A percentile compares a stretch with the other conserved stretches of the same genome.
phyloP scores from a whole-genome alignment of 108 stramenopile genomes.

The Cyclotella kingstonii region DNA sequence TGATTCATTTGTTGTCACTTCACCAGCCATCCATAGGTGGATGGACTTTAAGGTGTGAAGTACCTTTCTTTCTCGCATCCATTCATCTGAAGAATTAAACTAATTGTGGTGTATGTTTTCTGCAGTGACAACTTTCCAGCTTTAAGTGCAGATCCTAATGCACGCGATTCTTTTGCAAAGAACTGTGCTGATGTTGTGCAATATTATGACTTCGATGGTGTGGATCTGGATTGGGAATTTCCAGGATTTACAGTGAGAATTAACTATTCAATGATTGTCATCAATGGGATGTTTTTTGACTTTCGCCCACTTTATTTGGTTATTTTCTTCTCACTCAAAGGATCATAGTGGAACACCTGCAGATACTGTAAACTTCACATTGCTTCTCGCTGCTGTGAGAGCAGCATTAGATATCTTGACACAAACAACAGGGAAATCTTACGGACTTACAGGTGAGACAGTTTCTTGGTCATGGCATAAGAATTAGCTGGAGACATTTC shows the following conservation, averaged over 20 bases:
- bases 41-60: conserved; percentile 22
- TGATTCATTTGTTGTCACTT: too few species aligned
- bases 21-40: conserved; percentile 47
- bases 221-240: conserved; percentile 46
- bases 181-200: conserved; percentile 35
- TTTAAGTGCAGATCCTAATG: conserved; percentile 24
- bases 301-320: too few species aligned
- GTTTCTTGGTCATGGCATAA: too few species aligned
- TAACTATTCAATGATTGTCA: neutral
- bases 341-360: conserved; percentile 35
- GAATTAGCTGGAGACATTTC: too few species aligned
- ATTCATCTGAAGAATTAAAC: too few species aligned
- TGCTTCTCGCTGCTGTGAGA: conserved; percentile 21
- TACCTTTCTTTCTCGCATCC: too few species aligned
- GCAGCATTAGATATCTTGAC: conserved; percentile 25
- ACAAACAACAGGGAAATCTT: conserved; percentile 17
- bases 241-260: conserved; percentile 25
- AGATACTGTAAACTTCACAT: conserved; percentile 34
- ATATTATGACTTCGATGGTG: conserved; percentile 44
- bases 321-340: neutral
- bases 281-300: too few species aligned
- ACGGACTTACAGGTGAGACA: conserved; percentile 28
- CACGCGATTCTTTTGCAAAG: conserved; percentile 32
- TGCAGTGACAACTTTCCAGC: conserved; percentile 26
- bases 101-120: too few species aligned